phyloP scores from a whole-genome alignment of 768 basidiomycete species.

The Auriscalpium orientale region DNA sequence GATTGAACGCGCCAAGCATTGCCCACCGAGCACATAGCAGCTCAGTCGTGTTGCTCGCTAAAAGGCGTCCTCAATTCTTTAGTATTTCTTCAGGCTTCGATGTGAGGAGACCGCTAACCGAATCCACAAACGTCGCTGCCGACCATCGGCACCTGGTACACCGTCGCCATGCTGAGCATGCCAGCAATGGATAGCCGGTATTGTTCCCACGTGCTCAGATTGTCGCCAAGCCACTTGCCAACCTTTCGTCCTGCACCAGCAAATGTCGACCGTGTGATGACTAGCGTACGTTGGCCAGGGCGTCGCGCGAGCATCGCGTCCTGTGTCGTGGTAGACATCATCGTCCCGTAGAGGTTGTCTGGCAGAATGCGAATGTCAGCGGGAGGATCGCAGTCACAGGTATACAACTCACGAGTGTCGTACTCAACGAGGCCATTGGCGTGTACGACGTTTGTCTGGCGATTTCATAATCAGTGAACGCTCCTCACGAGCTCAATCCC shows the following conservation, averaged over 20 bases:
- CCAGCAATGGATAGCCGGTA: slow-evolving; percentile 55
- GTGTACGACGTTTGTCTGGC: slow-evolving; percentile 34
- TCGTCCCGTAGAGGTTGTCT: slow-evolving; percentile 62
- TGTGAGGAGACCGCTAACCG: too few species aligned
- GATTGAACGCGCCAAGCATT: slow-evolving; percentile 68
- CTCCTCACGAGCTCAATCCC: background rate
- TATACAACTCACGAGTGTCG: slow-evolving; percentile 34
- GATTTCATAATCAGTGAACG: background rate
- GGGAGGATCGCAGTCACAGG: background rate
- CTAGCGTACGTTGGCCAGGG: slow-evolving; percentile 50
- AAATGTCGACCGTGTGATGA: slow-evolving; percentile 71
- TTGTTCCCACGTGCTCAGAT: slow-evolving; percentile 49
- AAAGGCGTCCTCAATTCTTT: background rate
- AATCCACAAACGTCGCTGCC: slow-evolving; percentile 45
- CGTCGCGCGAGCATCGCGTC: slow-evolving; percentile 55
- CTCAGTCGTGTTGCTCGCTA: slow-evolving; percentile 56
- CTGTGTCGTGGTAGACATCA: slow-evolving; percentile 61
- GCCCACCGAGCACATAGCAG: slow-evolving; percentile 71
- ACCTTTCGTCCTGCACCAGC: slow-evolving; percentile 58
- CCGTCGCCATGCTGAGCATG: slow-evolving; percentile 52
- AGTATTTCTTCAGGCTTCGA: background rate
- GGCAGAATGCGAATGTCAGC: background rate
- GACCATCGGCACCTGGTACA: slow-evolving; percentile 70
- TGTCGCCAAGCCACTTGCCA: slow-evolving; percentile 74
- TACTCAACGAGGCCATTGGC: slow-evolving; percentile 54